phyloP scores from a whole-genome alignment of 2,329 filamentous ascomycete genomes.

The Cylindrodendrum hubeiense region DNA sequence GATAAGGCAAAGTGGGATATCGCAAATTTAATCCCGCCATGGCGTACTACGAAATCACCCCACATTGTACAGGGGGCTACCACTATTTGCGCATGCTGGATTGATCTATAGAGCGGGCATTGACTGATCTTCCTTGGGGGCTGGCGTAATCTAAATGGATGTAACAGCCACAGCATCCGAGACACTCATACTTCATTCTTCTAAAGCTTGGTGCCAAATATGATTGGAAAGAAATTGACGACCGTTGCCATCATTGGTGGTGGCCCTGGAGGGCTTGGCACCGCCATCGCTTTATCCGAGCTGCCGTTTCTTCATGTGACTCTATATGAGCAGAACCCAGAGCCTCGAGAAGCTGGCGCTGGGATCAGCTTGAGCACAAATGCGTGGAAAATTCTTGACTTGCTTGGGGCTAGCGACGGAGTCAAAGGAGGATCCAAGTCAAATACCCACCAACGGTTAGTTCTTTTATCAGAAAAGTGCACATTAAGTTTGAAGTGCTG shows the following conservation, averaged over 20 bases:
- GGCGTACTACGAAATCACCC: not conserved
- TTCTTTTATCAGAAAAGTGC: not conserved
- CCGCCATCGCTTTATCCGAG: constrained; percentile 8
- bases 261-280: constrained; percentile 10
- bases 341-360: constrained; percentile 11
- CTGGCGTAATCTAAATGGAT: not conserved
- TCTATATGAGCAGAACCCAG: constrained; percentile 9
- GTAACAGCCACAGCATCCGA: not conserved
- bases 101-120: too few species aligned
- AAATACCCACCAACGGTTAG: constrained; percentile 9
- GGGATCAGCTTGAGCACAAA: constrained; percentile 12
- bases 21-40: not conserved
- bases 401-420: not conserved
- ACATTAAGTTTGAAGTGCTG: not conserved
- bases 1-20: not conserved
- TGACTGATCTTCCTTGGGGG: not conserved
- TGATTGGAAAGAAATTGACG: constrained; percentile 7
- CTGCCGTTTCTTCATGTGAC: constrained; percentile 12
- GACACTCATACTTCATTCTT: not conserved
- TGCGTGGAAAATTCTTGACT: constrained; percentile 16
- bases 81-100: not conserved
- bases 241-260: constrained; percentile 9
- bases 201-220: not conserved
- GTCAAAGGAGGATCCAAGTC: constrained; percentile 14
- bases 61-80: not conserved